A percentile compares a stretch with the other conserved stretches of the same genome.
Conservation (phyloP, 2,329 filamentous ascomycete species). For the Parafenestella ontariensis region DNA sequence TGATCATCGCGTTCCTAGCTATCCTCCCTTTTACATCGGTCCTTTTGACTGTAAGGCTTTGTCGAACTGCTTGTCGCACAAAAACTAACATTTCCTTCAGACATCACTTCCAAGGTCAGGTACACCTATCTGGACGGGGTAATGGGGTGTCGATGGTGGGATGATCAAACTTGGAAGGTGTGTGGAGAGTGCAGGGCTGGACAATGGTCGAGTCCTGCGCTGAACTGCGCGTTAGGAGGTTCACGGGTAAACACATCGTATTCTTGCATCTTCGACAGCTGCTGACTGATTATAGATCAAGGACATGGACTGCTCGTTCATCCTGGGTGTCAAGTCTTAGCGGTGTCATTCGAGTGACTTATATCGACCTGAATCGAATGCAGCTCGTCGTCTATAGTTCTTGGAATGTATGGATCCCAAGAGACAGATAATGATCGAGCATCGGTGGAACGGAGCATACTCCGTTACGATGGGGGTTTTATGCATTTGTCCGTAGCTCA, state of each 20-base stretch:
- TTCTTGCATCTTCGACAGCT: background rate
- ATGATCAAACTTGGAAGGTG: constrained; percentile 15
- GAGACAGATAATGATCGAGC: background rate
- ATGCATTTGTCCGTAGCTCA: background rate
- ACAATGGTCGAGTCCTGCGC: constrained; percentile 2
- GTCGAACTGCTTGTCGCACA: background rate
- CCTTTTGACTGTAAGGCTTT: constrained; percentile 5
- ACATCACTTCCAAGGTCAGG: background rate
- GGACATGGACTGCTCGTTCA: constrained; percentile 20
- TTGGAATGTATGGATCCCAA: background rate
- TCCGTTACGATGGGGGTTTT: background rate
- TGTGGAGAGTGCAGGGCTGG: constrained; percentile 27
- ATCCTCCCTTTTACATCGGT: constrained; percentile 6
- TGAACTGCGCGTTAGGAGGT: constrained; percentile 2
- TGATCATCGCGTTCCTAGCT: constrained; percentile 7
- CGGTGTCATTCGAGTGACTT: background rate
- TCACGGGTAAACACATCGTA: constrained; percentile 1
- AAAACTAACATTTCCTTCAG: background rate
- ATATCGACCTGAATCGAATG: background rate
- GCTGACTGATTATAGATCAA: constrained; percentile 7
- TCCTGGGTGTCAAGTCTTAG: constrained; percentile 7
- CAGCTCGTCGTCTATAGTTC: background rate
- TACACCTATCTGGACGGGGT: constrained; percentile 12
- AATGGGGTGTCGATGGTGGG: constrained; percentile 18
- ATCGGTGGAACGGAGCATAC: background rate